Base-by-base conservation (phyloP, 345 rosid genomes). In the Eucalyptus guilfoylei region DNA sequence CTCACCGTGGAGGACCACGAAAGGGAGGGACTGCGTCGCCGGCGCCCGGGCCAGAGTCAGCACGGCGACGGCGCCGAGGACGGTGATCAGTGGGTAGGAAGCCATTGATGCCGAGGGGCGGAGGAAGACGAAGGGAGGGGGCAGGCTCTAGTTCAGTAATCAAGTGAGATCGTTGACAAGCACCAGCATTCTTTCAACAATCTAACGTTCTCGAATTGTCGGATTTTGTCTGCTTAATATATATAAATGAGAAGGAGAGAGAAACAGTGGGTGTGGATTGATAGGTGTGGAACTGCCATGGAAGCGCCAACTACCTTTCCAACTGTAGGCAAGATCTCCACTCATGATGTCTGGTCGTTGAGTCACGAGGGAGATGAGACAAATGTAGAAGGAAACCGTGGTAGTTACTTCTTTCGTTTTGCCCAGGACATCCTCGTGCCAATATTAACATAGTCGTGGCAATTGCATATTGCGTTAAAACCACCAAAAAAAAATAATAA, bases 1-100 rank as follows among this genome's bases (percentile, higher is more conserved):
- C 44, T 88, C 93, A 95, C 98, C 99, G 88, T 96, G 96, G 83
- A 96, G 91, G 87, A 96, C 98, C 28, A 96, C 88, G 94, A 96
- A 96, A 88, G 98, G 99, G 89, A 93, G 86, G 88, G 96, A 94
- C 83, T 89, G 91, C 10, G 94, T 60, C 80, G 91, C 6, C 11
- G 94, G 90, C 88, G 93, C 30, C 62, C 76, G 91, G 86, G 37
- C 69, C 54, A 86, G 60, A 54, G 67, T 45, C 28, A 87, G 81
- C 32, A 49, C 47, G 14, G 21, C 17, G 80, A 90, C 44, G 85
- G 86, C 8, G 47, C 88, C 8, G 80, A 87, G 34, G 72, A 80
- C 2, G 42, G 81, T 24, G 69, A 87, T 34, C 4, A 81, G 49
- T 15, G 88, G 49, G 40, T 49, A 32, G 12, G 69, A 80, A 48